phyloP scores from a whole-genome alignment of 768 basidiomycete genomes.

The Suillus hirtellus region DNA sequence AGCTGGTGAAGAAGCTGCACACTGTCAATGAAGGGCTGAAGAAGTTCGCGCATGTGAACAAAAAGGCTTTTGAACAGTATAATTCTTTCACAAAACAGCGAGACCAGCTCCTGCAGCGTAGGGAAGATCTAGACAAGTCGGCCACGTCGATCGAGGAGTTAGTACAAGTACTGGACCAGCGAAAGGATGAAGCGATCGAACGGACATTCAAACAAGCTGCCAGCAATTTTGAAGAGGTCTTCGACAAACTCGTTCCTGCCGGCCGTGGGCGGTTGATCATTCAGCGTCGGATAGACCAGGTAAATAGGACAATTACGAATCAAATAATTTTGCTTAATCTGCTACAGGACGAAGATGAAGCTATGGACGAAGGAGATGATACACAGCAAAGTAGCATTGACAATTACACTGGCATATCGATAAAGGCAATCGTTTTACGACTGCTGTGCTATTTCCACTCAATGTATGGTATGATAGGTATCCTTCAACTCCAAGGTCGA shows the following conservation, averaged over 20 bases:
- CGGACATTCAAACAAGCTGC: constrained; percentile 98
- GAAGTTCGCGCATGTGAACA: constrained; percentile 98
- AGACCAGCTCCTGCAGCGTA: constrained; percentile 82
- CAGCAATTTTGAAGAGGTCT: constrained; percentile 95
- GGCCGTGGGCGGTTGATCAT: constrained; percentile 92
- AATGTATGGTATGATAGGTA: constrained; percentile 51
- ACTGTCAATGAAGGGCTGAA: constrained; percentile 89
- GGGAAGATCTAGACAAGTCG: constrained; percentile 90
- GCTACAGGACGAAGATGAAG: constrained; percentile 63
- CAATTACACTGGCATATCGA: constrained; percentile 95
- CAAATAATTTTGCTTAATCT: constrained; percentile 7
- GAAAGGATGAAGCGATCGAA: constrained; percentile 99
- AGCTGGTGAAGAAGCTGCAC: constrained; percentile 95
- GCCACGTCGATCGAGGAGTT: constrained; percentile 89
- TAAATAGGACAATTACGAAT: constrained; percentile 20
- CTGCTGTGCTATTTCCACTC: not conserved
- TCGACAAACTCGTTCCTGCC: constrained; percentile 93
- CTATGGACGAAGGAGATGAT: constrained; percentile 71
- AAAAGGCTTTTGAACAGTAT: constrained; percentile 99
- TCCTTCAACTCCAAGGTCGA: constrained; percentile 99
- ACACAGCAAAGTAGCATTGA: constrained; percentile 78
- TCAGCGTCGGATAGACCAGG: constrained; percentile 87
- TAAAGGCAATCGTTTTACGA: constrained; percentile 57
- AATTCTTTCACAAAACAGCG: constrained; percentile 97
- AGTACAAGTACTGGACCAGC: constrained; percentile 89